phyloP scores from a whole-genome alignment of 179 eudicot genomes.

The Spinacia oleracea region DNA sequence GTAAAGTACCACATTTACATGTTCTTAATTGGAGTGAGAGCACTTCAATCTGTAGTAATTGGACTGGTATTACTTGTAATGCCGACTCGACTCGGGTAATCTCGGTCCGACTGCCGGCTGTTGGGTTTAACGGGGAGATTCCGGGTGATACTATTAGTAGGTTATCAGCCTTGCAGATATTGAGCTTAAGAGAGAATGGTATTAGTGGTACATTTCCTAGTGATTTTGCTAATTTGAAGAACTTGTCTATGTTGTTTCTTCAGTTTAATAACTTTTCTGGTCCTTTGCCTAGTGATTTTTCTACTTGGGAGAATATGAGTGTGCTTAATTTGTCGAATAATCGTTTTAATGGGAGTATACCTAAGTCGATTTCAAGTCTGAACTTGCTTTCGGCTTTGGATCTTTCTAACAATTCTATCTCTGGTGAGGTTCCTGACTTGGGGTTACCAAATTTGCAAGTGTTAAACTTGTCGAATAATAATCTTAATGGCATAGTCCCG shows the following conservation, averaged over 20 bases:
- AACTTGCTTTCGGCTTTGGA: slow-evolving; percentile 51
- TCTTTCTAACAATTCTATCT: slow-evolving; percentile 65
- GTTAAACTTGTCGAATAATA: slow-evolving; percentile 63
- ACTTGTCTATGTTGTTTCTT: slow-evolving; percentile 59
- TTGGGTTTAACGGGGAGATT: slow-evolving; percentile 66
- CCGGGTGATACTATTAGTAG: slow-evolving; percentile 61
- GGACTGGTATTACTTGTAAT: slow-evolving; percentile 67
- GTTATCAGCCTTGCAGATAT: slow-evolving; percentile 57
- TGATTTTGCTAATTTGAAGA: slow-evolving; percentile 54
- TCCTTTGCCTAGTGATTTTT: slow-evolving; percentile 64
- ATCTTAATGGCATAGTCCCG: slow-evolving; percentile 68
- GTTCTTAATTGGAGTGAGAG: slow-evolving; percentile 53
- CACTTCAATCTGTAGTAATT: slow-evolving; percentile 48
- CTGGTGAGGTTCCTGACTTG: slow-evolving; percentile 73
- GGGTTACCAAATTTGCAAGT: slow-evolving; percentile 46
- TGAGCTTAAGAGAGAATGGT: slow-evolving; percentile 70
- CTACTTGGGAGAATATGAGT: slow-evolving; percentile 61
- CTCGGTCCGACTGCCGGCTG: slow-evolving; percentile 57
- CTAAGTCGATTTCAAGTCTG: slow-evolving; percentile 51
- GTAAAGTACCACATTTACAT: slow-evolving; percentile 48
- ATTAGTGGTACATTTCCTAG: slow-evolving; percentile 63
- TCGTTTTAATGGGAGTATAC: slow-evolving; percentile 65
- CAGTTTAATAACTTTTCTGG: slow-evolving; percentile 70
- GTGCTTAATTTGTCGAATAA: slow-evolving; percentile 66
- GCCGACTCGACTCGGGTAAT: slow-evolving; percentile 50